Percentiles rank a stretch among this genome's conserved stretches.
Conservation (phyloP, 2,329 filamentous ascomycete species). For the Cladosporium sp. region DNA sequence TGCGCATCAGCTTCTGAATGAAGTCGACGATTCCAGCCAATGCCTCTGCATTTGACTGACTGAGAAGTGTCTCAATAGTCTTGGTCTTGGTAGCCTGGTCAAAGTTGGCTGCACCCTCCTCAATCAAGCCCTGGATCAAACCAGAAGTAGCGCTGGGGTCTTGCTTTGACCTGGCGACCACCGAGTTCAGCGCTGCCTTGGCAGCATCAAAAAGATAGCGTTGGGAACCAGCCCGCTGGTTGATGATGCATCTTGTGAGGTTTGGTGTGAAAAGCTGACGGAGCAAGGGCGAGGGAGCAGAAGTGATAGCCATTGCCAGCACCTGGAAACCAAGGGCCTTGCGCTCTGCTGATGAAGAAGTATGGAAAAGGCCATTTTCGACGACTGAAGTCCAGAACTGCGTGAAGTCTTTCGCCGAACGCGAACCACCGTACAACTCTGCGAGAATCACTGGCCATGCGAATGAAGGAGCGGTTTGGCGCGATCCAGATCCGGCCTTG, state of each 20-base stretch:
- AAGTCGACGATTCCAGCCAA: conserved; percentile 58
- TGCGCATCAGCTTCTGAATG: conserved; percentile 50
- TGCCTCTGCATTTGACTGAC: conserved; percentile 56
- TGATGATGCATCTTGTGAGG: conserved; percentile 77
- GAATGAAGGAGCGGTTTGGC: conserved; percentile 76
- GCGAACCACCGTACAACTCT: conserved; percentile 34
- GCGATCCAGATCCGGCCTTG: conserved; percentile 61
- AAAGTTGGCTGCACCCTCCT: conserved; percentile 74
- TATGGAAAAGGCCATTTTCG: conserved; percentile 83
- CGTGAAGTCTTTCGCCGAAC: conserved; percentile 54
- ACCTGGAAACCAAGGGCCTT: conserved; percentile 92
- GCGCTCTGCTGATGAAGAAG: conserved; percentile 78
- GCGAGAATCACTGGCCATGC: conserved; percentile 80
- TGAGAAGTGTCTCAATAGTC: conserved; percentile 74
- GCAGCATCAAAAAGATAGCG: conserved; percentile 80
- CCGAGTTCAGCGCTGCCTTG: conserved; percentile 69
- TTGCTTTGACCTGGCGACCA: conserved; percentile 66
- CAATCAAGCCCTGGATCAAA: conserved; percentile 69
- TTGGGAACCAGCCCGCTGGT: conserved; percentile 76
- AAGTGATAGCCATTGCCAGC: conserved; percentile 72
- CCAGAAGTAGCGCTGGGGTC: conserved; percentile 61
- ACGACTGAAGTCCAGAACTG: conserved; percentile 86
- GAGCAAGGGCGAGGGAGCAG: conserved; percentile 53
- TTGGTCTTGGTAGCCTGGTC: conserved; percentile 85
- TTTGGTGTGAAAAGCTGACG: conserved; percentile 76